Evolutionary conservation across 768 basidiomycete species (phyloP).

Genomic region (Termitomyces bulborhizus): DNA sequence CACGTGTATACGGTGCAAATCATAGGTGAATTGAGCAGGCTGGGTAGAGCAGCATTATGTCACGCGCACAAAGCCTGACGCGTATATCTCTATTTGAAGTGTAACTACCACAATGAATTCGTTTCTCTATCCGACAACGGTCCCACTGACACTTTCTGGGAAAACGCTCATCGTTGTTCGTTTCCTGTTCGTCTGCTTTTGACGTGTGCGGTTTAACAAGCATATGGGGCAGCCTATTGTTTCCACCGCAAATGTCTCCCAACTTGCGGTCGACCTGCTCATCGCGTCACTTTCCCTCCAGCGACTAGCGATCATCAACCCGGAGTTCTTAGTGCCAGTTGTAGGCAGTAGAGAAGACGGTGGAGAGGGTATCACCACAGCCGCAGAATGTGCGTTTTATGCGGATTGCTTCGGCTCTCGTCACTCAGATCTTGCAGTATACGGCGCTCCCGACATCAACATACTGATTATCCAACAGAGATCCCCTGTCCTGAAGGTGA

Average conservation of each 20-base stretch:
- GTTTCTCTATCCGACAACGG: conserved; percentile 20
- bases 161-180: conserved; percentile 42
- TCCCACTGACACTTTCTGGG: conserved; percentile 22
- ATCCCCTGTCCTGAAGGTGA: conserved; percentile 73
- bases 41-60: too few relatives aligned
- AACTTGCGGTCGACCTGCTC: conserved; percentile 70
- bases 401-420: background rate
- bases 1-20: too few relatives aligned
- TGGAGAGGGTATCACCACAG: conserved; percentile 56
- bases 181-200: conserved; percentile 10
- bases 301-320: conserved; percentile 58
- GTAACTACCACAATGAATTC: background rate
- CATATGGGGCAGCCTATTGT: conserved; percentile 51
- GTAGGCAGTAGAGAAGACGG: conserved; percentile 66
- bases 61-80: too few relatives aligned
- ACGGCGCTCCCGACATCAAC: conserved; percentile 41
- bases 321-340: conserved; percentile 60
- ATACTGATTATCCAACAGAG: conserved; percentile 72
- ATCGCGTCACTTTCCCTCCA: conserved; percentile 58
- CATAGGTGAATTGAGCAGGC: too few relatives aligned
- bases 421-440: conserved; percentile 41
- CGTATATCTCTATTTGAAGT: too few relatives aligned
- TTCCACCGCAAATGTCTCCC: conserved; percentile 77
- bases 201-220: conserved; percentile 6
- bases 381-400: conserved; percentile 62